Base-by-base conservation (phyloP, 2,329 filamentous ascomycete genomes). In the Clonostachys rhizophaga region DNA sequence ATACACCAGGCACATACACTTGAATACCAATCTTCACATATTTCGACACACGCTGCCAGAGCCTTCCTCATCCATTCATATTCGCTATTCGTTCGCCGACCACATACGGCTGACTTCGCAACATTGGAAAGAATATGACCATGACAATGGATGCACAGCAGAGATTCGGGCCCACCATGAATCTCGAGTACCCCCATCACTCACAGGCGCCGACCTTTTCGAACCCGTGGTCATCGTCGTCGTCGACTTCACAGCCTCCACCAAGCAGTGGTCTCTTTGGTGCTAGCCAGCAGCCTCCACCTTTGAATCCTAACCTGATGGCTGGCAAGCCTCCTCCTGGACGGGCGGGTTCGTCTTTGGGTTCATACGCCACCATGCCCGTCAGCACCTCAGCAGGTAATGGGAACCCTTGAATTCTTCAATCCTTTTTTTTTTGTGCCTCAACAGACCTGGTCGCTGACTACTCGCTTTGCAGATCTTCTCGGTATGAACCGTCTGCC, bases 141-240 rank as follows among this genome's bases (percentile, higher is more conserved):
- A 95, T 96, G 90, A 89, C 91, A 69, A 83, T 96, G 75, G 90
- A 96, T 74, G 83, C 91, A 68, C 90, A 92, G 72, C 89, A 84
- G 74, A 82, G 83, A 67, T 89, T 87, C 72, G 88, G 80, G 62
- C 81, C 78, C 63, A 70, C 79, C 65, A 70, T 95, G 74, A 83
- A 82, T 68, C 94, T 92, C 75, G 89, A 92, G 66, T 90, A 89
- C 69, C 43, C 34, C 5, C 50, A 43, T 30, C 44, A 43, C 13
- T 20, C 39, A 50, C 76, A 60, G 64, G 78, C 74, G 63, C 77
- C 71, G 83, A 87, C 94, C 54, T 96, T 96, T 74, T 91, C 87
- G 60, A 94, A 96, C 67, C 91, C 91, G 40, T 96, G 91, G 91
- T 79, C 88, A 48, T 78, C 76, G 42, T 74, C 83, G 34, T 66